Evolutionary conservation across 352 stramenopile genomes (phyloP).

Genomic region (Phytophthora citrophthora): DNA sequence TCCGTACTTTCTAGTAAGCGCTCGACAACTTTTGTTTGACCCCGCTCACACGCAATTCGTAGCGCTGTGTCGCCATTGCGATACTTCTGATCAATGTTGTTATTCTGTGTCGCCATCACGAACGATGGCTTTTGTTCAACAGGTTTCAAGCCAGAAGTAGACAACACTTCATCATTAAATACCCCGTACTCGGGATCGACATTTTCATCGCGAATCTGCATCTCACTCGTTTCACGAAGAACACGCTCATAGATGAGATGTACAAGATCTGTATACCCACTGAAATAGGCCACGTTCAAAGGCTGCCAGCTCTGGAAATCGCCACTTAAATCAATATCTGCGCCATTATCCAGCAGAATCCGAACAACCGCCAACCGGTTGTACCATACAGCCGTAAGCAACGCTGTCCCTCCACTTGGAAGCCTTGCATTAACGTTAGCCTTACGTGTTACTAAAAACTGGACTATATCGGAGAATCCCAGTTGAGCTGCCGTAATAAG

Average conservation of each 20-base stretch:
- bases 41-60: slow-evolving; percentile 21
- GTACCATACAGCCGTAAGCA: slow-evolving; percentile 18
- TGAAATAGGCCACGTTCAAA: slow-evolving; percentile 25
- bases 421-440: slow-evolving; percentile 7
- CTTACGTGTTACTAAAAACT: slow-evolving; percentile 15
- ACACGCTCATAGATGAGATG: slow-evolving; percentile 23
- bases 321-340: slow-evolving; percentile 19
- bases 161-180: background rate
- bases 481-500: slow-evolving; percentile 21
- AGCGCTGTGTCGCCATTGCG: slow-evolving; percentile 27
- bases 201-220: background rate
- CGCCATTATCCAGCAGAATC: slow-evolving; percentile 23
- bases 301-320: slow-evolving; percentile 26
- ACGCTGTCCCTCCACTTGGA: slow-evolving; percentile 14
- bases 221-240: background rate
- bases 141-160: background rate
- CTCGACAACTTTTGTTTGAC: slow-evolving; percentile 15
- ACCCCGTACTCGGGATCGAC: too few relatives aligned
- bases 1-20: background rate
- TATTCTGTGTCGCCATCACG: background rate
- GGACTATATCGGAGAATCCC: slow-evolving; percentile 15
- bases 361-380: slow-evolving; percentile 19
- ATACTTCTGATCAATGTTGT: slow-evolving; percentile 18
- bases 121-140: background rate
- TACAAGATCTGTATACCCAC: slow-evolving; percentile 25